Percentiles rank a stretch among this genome's conserved stretches.
These are phyloP conservation scores for Chalciporus piperatus DNA, from an alignment of 768 basidiomycete species.

Conservation along the genomic window DNA sequence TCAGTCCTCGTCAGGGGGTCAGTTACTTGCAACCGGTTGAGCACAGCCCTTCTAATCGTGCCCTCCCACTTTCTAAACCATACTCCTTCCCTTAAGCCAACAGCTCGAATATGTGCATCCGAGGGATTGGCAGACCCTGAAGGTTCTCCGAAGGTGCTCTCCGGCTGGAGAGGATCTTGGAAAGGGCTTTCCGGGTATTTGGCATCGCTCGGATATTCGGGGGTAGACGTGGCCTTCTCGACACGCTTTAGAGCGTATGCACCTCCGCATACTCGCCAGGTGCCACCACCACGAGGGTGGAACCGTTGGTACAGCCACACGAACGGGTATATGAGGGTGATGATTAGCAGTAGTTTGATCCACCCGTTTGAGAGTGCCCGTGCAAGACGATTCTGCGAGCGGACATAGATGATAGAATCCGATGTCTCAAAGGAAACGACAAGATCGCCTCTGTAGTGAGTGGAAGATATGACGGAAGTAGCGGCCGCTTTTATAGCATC, in stretches of 20 bases:
- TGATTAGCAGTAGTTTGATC: conserved; percentile 65
- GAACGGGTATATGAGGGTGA: conserved; percentile 73
- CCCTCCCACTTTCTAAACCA: conserved; percentile 82
- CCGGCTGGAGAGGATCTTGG: not conserved
- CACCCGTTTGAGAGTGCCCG: conserved; percentile 67
- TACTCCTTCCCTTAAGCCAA: conserved; percentile 68
- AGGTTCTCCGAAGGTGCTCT: not conserved
- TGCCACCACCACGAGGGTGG: conserved; percentile 62
- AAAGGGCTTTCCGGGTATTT: conserved; percentile 5
- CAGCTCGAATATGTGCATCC: conserved; percentile 34
- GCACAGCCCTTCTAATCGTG: conserved; percentile 60
- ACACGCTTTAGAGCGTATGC: conserved; percentile 67
- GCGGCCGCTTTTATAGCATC: conserved; percentile 40
- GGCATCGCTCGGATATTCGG: conserved; percentile 1
- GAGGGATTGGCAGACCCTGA: conserved; percentile 30
- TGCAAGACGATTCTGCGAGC: conserved; percentile 65
- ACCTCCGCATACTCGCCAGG: conserved; percentile 74
- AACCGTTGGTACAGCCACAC: conserved; percentile 79
- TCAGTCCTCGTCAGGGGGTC: conserved; percentile 36
- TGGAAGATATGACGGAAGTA: conserved; percentile 36
- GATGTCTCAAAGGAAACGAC: conserved; percentile 49
- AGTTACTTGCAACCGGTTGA: conserved; percentile 35
- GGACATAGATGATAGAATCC: conserved; percentile 54
- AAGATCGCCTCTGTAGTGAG: conserved; percentile 35
- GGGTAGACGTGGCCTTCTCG: conserved; percentile 15